Conservation (phyloP, 345 rosid species). For the Rhizophora mangle region DNA sequence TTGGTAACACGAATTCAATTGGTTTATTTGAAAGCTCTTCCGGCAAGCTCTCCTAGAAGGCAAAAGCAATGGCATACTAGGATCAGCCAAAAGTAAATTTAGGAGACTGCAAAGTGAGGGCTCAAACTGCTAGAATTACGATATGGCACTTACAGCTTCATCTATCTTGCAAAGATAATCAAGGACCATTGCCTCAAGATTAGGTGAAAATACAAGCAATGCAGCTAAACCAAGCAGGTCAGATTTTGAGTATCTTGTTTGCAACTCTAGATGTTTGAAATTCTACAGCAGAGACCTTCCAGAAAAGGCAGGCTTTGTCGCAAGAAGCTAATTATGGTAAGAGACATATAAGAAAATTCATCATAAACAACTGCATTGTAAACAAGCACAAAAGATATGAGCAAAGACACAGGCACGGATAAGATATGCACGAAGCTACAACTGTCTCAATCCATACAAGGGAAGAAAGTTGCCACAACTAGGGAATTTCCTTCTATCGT, state of each 20-base stretch:
- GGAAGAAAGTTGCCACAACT: neutral
- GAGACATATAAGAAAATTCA: neutral
- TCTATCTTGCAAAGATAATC: conserved; percentile 14
- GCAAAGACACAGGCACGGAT: neutral
- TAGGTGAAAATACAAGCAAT: neutral
- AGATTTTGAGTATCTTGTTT: neutral
- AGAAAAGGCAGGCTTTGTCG: neutral
- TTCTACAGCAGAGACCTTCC: neutral
- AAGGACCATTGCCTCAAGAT: conserved; percentile 1
- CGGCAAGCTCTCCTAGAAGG: conserved; percentile 5
- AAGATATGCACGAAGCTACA: neutral
- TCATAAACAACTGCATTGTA: neutral
- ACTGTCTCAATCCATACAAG: neutral
- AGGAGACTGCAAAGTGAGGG: neutral
- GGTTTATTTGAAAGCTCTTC: conserved; percentile 10
- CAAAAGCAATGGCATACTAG: neutral
- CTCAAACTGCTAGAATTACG: neutral
- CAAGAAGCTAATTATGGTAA: conserved; percentile 2
- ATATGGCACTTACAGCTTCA: neutral
- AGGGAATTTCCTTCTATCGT: too few species aligned
- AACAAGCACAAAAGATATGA: neutral
- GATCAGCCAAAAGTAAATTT: too few species aligned
- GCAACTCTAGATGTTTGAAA: conserved; percentile 5
- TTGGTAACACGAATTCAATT: neutral
- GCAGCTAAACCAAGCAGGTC: conserved; percentile 16